These are phyloP conservation scores for Bruguiera gymnorhiza DNA, from an alignment of 345 rosid species.

Conservation along the genomic window DNA sequence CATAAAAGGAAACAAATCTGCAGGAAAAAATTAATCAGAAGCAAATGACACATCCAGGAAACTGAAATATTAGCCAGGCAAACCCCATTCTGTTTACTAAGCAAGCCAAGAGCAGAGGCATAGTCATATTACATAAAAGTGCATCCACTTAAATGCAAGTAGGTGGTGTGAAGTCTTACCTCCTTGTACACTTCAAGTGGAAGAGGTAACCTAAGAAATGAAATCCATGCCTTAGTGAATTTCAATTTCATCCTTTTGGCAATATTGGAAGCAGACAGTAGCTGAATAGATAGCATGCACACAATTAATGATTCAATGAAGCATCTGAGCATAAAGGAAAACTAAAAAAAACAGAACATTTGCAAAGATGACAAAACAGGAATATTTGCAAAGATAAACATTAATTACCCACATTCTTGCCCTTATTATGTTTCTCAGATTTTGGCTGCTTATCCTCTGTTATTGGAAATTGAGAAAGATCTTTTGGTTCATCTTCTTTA, in stretches of 20 bases:
- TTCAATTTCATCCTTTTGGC: conserved; percentile 78
- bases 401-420: conserved; percentile 40
- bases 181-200: conserved; percentile 87
- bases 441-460: conserved; percentile 35
- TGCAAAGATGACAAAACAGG: neutral
- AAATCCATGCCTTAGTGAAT: conserved; percentile 88
- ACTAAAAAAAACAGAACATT: neutral
- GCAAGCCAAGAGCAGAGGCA: neutral
- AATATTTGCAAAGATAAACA: conserved; percentile 1
- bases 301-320: neutral
- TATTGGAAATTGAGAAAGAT: conserved; percentile 20
- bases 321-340: neutral
- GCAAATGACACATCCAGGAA: neutral
- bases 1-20: neutral
- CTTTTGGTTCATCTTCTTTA: conserved; percentile 18
- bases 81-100: neutral
- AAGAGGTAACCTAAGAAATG: conserved; percentile 84
- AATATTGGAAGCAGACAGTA: conserved; percentile 49
- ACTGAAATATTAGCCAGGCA: neutral
- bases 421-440: conserved; percentile 24
- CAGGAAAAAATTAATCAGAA: neutral
- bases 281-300: conserved; percentile 35
- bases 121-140: neutral
- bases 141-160: neutral
- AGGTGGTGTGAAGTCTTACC: conserved; percentile 36